Conservation (phyloP, 257 asterid species). For the Salvia hispanica region DNA sequence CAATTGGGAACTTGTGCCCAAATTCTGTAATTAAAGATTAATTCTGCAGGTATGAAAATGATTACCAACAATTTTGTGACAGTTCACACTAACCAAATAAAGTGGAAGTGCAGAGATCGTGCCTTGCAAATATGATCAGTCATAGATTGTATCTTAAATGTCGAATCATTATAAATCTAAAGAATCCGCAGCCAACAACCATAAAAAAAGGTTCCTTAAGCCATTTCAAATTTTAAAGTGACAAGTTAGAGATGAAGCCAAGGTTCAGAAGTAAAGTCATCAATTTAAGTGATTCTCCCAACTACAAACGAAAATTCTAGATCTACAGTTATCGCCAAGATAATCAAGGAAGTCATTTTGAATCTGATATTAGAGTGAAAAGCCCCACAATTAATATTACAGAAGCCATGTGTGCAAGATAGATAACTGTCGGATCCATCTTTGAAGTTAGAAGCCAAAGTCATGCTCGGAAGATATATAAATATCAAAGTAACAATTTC, state of each 20-base stretch:
- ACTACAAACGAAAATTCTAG: background rate
- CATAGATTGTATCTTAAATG: background rate
- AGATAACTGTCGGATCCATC: background rate
- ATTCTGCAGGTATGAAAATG: background rate
- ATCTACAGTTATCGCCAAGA: background rate
- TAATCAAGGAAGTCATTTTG: background rate
- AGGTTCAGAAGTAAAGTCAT: background rate
- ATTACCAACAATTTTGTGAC: background rate
- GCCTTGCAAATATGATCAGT: background rate
- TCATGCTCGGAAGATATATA: too few relatives aligned
- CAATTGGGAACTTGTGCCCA: background rate
- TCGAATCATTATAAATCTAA: background rate
- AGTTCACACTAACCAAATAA: background rate
- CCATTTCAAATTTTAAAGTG: background rate
- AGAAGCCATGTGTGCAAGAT: background rate
- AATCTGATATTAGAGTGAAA: background rate
- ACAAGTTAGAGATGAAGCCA: background rate
- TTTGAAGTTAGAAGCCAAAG: background rate
- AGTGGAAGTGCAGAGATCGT: background rate
- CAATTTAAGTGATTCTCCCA: background rate
- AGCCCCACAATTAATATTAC: background rate
- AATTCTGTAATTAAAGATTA: background rate
- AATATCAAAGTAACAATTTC: too few relatives aligned
- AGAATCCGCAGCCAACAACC: background rate
- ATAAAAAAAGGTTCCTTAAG: background rate